These are phyloP conservation scores for Populus hybrid DNA, from an alignment of 441 rosid species.

Conservation along the genomic window DNA sequence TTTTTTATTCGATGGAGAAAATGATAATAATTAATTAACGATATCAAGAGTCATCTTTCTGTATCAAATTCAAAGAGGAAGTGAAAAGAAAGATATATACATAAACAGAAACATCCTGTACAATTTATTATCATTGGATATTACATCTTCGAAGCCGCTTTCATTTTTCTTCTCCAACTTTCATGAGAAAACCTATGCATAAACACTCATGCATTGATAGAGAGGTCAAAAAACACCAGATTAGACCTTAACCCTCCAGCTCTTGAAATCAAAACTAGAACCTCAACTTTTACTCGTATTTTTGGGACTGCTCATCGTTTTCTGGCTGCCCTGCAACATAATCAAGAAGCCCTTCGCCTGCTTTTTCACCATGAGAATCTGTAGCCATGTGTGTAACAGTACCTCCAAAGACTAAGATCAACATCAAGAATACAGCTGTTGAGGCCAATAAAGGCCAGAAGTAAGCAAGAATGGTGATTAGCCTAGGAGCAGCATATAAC, in stretches of 20 bases:
- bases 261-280: neutral
- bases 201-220: neutral
- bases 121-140: neutral
- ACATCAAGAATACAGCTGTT: constrained; percentile 49
- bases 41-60: too few species aligned
- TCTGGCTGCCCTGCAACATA: constrained; percentile 5
- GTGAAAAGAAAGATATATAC: neutral
- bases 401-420: constrained; percentile 16
- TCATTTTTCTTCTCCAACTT: neutral
- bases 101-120: neutral
- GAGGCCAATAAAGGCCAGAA: constrained; percentile 90
- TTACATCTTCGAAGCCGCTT: neutral
- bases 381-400: constrained; percentile 13
- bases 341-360: constrained; percentile 24
- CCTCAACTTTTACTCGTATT: neutral
- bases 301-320: neutral
- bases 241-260: neutral
- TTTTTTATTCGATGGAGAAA: too few species aligned
- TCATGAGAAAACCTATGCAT: neutral
- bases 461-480: constrained; percentile 50
- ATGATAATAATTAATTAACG: too few species aligned
- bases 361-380: constrained; percentile 9
- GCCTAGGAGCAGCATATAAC: constrained; percentile 50
- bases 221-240: neutral
- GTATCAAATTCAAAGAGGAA: neutral